phyloP scores from a whole-genome alignment of 2,329 filamentous ascomycete species.

The Huntiella abstrusa region DNA sequence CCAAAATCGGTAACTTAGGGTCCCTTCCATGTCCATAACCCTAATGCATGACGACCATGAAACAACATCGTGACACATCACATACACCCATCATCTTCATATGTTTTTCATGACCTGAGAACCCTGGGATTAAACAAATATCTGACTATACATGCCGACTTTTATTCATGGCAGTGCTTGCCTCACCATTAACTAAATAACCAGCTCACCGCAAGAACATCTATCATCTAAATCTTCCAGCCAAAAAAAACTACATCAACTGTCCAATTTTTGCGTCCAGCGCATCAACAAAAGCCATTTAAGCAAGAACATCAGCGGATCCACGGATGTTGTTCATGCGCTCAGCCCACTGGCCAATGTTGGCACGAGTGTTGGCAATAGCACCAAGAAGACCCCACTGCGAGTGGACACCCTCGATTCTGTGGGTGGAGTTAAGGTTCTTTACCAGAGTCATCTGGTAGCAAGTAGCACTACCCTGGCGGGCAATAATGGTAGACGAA shows the following conservation, averaged over 20 bases:
- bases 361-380: constrained; percentile 18
- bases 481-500: constrained; percentile 65
- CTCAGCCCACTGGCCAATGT: constrained; percentile 17
- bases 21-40: too few species aligned
- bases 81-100: too few species aligned
- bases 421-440: constrained; percentile 76
- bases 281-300: background rate
- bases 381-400: constrained; percentile 55
- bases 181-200: background rate
- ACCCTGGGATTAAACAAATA: too few species aligned
- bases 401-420: constrained; percentile 50
- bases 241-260: constrained; percentile 1
- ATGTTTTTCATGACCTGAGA: too few species aligned
- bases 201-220: background rate
- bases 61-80: too few species aligned
- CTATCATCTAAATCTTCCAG: background rate
- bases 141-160: too few species aligned
- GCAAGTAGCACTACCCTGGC: constrained; percentile 69
- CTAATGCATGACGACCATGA: too few species aligned
- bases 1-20: too few species aligned
- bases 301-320: constrained; percentile 8
- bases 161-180: too few species aligned
- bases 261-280: constrained; percentile 1
- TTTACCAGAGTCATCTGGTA: constrained; percentile 77
- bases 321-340: constrained; percentile 11